Base-by-base conservation (phyloP, 768 basidiomycete species). In the Calocera viscosa region DNA sequence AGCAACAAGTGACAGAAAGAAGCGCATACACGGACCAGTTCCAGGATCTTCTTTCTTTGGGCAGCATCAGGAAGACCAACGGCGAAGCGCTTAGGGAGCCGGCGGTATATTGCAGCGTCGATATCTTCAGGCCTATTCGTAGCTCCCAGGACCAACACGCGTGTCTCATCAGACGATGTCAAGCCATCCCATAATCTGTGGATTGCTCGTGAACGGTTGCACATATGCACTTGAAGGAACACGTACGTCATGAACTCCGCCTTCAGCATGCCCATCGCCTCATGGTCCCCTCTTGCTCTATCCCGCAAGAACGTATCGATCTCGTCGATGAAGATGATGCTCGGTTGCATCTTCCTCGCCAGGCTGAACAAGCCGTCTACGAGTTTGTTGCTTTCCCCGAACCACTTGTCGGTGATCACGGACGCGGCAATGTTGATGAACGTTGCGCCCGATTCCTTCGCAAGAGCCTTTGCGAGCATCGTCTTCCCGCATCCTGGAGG, bases 401-500 rank as follows among this genome's bases (percentile, higher is more conserved):
- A 91, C 90, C 89, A 90, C 73, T 89, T 88, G 77, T 84, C 87
- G 32, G 86, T 86, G 69, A 91, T 79, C 10, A 84, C 85, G 1
- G 86, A 87, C 38, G 87, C 83, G 5, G 88, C 83, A 68, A 91
- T 82, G 75, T 91, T 91, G 78, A 97, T 95, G 74, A 99, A 99
- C 0, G 94, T 95, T 7, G 96, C 96, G 19, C 92, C 91, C 1
- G 90, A 92, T 79, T 99, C 94, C 75, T 95, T 96, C 14, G 96
- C 96, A 8, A 99, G 82, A 1, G 95, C 95, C 75, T 95, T 95
- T 1, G 96, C 96, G n/a, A 99, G 82, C 93, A 99, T 94, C 1
- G 96, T 98, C 80, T 99, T 99, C 28, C 96, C 96, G 70, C 96
- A 99, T 5, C 96, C 95, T 0, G 96, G 96, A 43, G 94, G 96